A percentile compares a stretch with the other conserved stretches of the same genome.
phyloP scores from a whole-genome alignment of 2,329 filamentous ascomycete species.

The Emericellopsis cladophorae region DNA sequence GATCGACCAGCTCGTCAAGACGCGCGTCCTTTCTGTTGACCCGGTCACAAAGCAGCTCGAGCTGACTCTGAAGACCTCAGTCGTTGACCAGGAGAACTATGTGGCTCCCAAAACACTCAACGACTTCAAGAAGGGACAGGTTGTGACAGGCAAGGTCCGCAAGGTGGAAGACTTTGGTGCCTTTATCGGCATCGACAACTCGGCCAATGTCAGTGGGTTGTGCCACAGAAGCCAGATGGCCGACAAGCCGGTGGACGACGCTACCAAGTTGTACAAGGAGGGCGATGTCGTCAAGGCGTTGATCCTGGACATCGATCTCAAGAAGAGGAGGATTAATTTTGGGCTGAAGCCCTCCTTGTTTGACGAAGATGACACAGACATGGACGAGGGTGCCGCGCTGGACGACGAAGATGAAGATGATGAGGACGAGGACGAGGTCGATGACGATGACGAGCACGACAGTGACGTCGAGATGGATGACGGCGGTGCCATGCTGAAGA shows the following conservation, averaged over 20 bases:
- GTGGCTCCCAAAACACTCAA: slow-evolving; percentile 57
- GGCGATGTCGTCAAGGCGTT: slow-evolving; percentile 91
- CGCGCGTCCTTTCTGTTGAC: slow-evolving; percentile 67
- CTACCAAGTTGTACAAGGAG: slow-evolving; percentile 78
- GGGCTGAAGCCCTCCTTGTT: slow-evolving; percentile 92
- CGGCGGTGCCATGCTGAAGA: slow-evolving; percentile 25
- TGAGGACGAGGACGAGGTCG: slow-evolving; percentile 32
- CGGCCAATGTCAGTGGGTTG: slow-evolving; percentile 78
- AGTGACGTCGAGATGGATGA: slow-evolving; percentile 38
- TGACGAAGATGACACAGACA: slow-evolving; percentile 45
- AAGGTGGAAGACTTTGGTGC: slow-evolving; percentile 94
- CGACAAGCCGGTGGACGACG: slow-evolving; percentile 68
- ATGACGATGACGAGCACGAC: slow-evolving; percentile 31
- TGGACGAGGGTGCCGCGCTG: slow-evolving; percentile 31
- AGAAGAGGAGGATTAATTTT: slow-evolving; percentile 72
- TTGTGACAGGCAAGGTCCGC: slow-evolving; percentile 79
- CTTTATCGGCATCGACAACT: slow-evolving; percentile 82
- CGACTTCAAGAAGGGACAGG: slow-evolving; percentile 68
- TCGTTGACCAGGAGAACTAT: slow-evolving; percentile 62
- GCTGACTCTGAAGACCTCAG: slow-evolving; percentile 76
- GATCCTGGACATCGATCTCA: slow-evolving; percentile 63
- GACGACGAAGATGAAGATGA: slow-evolving; percentile 29
- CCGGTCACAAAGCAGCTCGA: slow-evolving; percentile 58
- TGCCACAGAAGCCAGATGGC: slow-evolving; percentile 92
- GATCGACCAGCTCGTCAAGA: slow-evolving; percentile 80